Base-by-base conservation (phyloP, 1,139 yeast genomes). In the Geotrichum carabidarum region DNA sequence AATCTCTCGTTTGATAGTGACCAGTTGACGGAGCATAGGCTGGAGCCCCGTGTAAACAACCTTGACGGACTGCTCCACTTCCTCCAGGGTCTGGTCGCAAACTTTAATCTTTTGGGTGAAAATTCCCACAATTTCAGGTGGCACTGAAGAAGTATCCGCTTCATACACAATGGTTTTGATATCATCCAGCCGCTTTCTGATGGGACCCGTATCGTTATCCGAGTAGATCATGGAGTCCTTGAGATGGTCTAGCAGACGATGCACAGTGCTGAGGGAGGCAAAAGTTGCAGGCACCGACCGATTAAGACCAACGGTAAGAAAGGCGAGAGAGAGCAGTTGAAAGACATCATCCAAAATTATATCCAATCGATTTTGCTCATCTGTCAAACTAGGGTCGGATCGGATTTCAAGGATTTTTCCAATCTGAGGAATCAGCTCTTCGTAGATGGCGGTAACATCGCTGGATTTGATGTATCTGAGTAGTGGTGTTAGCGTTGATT, bases 211-310 rank as follows among this genome's bases (percentile, higher is more conserved):
- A 67, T 93, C 98, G 62, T 85, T 88, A 58, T 81, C 81, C 0
- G 97, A 90, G 69, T 84, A 90, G 15, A 87, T 88, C 56, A 82
- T 83, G 55, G 89, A 81, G 65, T 87, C 96, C 61, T 81, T 79
- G 58, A 91, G 74, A 70, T 91, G 98, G 59, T 82, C 86, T 60
- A 93, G 75, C 57, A 93, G 74, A 63, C 93, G 81, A 70, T 83
- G 83, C 43, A 93, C 95, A 0, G 97, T 88, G 46, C 90, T 78
- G 49, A 91, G 74, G 7, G 95, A 86, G 8, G 96, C 90, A 71
- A 86, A 93, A 1, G 96, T 88, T 2, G 97, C 96, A 1, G 97
- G 96, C 0, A 96, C 96, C 44, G 88, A 80, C 62, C 89, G 84
- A 54, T 86, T 86, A 62, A 89, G 76, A 2, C 99, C 99, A 59